Conservation (phyloP, 129 eudicot species). For the Arctium lappa region DNA sequence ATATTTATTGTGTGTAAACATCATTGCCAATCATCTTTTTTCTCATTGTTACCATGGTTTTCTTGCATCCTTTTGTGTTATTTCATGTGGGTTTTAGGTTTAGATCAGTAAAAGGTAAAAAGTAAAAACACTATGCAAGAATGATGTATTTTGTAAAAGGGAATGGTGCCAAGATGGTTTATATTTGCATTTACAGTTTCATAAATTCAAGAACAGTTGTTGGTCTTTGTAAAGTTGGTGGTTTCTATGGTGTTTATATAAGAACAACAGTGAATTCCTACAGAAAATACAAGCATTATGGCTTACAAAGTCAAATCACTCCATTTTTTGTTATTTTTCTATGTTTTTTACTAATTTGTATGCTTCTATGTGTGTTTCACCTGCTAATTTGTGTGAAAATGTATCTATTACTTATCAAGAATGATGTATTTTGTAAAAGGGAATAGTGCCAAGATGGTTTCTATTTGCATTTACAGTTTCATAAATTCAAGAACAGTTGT, state of each 20-base stretch:
- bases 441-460: too few relatives aligned
- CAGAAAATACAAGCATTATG: neutral
- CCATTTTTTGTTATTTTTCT: neutral
- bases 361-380: neutral
- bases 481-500: too few relatives aligned
- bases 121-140: neutral
- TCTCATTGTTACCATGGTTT: neutral
- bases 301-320: neutral
- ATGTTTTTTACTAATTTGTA: neutral
- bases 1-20: neutral
- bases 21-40: neutral
- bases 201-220: too few relatives aligned
- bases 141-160: neutral
- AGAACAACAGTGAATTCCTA: neutral
- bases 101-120: neutral
- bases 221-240: neutral
- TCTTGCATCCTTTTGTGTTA: neutral
- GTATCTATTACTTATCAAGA: neutral
- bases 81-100: neutral
- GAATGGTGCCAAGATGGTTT: neutral
- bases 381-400: constrained; percentile 3
- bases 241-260: neutral
- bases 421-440: too few relatives aligned
- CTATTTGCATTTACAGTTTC: neutral
- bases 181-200: neutral